Base-by-base conservation (phyloP, 129 eudicot species). In the Ambrosia artemisiifolia region DNA sequence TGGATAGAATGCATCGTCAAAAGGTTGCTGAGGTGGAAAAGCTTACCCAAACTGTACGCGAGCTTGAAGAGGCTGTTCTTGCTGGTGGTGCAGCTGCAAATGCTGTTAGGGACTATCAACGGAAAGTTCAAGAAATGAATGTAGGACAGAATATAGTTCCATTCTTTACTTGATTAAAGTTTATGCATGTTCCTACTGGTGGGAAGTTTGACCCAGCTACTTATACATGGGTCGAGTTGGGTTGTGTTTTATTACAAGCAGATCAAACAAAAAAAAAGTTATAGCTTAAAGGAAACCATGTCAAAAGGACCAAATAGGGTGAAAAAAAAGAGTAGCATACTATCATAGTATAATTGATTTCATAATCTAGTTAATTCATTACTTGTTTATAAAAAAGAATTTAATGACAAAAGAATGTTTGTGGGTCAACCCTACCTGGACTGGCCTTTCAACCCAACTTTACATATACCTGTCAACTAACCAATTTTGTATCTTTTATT, bases 11-110 rank as follows among this genome's bases (percentile, higher is more conserved):
- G 96, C 96, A 84, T 63, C 87, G 97, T 17, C 97, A 88, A 73
- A 92, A 92, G 79, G 97, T 92, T 83, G 96, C 93, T 28, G 97
- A 92, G 75, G 96, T 92, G 68, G 97, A 88, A 79, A 92, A 92
- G 81, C 96, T 92, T 50, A 92, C 91, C 55, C 96, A 88, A 83
- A 92, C 96, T 11, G 97, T 92, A 19, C 91, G 81, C 32, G 97
- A 92, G 75, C 97, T 92, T 79, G 97, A 92, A 75, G 97, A 92
- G 83, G 96, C 96, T 53, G 96, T 88, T 81, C 93, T 88, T 83
- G 97, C 97, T 60, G 97, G 97, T 62, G 97, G 97, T 84, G 97
- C 97, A 44, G 96, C 97, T 76, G 96, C 97, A 44, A 92, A 92
- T 67, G 96, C 93, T 81, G 97, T 92, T 67, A 82, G 97, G 66